Conservation (phyloP, 2,329 filamentous ascomycete genomes). For the Chrysoporthe austroafricana region DNA sequence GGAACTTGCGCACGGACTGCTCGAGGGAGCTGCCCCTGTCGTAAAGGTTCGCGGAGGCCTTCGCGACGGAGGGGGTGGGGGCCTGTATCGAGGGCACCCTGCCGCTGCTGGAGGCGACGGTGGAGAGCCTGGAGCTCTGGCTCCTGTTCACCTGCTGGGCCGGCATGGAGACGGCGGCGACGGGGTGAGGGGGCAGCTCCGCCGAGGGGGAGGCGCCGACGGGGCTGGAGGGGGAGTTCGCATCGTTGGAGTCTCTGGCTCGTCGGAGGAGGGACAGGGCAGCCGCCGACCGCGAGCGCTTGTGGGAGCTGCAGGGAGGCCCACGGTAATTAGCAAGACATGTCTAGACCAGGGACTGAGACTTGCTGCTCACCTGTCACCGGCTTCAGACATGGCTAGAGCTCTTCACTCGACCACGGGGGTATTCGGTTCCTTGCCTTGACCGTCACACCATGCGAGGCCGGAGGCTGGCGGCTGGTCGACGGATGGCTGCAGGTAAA, state of each 20-base stretch:
- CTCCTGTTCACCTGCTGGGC: constrained; percentile 44
- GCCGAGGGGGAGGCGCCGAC: constrained; percentile 38
- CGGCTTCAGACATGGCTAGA: constrained; percentile 25
- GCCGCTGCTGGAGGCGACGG: constrained; percentile 44
- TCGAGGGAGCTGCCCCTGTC: constrained; percentile 70
- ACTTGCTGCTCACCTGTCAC: constrained; percentile 23
- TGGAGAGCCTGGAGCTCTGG: constrained; percentile 53
- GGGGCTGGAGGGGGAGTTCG: constrained; percentile 38
- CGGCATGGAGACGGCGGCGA: constrained; percentile 42
- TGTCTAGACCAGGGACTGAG: neutral
- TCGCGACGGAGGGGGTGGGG: constrained; percentile 35
- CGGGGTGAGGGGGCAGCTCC: constrained; percentile 38
- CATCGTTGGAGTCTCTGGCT: constrained; percentile 50
- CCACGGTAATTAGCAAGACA: constrained; percentile 15
- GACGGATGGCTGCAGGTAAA: neutral
- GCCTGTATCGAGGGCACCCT: constrained; percentile 45
- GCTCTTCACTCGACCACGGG: neutral
- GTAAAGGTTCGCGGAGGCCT: constrained; percentile 36
- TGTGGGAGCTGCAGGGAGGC: constrained; percentile 41
- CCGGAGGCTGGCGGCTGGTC: neutral
- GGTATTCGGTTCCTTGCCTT: neutral
- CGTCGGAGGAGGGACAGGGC: constrained; percentile 57
- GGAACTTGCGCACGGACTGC: constrained; percentile 92
- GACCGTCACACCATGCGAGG: neutral
- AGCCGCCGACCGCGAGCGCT: constrained; percentile 57